phyloP scores from a whole-genome alignment of 2,329 filamentous ascomycete genomes.

The Colletotrichum liriopes region DNA sequence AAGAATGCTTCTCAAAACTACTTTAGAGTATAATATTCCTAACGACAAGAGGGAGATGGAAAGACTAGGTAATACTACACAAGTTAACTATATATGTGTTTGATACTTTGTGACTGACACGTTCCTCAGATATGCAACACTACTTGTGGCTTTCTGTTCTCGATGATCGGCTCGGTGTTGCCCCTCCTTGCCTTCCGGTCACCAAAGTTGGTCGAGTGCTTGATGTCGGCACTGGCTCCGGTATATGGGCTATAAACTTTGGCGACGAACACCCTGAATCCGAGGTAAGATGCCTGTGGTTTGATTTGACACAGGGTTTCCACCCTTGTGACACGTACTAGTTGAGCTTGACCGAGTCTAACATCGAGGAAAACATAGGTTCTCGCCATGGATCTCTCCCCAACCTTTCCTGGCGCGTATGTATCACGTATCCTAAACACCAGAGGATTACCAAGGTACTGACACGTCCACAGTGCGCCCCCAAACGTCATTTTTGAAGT shows the following conservation, averaged over 20 bases:
- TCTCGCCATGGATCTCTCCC: conserved; percentile 56
- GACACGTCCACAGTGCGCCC: conserved; percentile 54
- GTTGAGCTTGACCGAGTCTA: not conserved
- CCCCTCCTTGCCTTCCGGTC: conserved; percentile 31
- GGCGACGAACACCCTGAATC: conserved; percentile 55
- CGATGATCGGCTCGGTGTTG: conserved; percentile 44
- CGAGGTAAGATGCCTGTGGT: conserved; percentile 39
- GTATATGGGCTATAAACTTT: conserved; percentile 56
- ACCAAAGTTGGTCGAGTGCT: conserved; percentile 43
- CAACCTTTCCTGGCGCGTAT: conserved; percentile 54
- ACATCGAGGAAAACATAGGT: conserved; percentile 38
- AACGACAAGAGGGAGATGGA: conserved; percentile 32
- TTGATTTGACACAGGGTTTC: not conserved
- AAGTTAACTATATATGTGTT: not conserved
- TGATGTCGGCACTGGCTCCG: conserved; percentile 49
- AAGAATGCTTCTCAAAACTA: not conserved
- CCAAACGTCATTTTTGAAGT: conserved; percentile 65
- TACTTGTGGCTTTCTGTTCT: conserved; percentile 65
- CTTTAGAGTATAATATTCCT: conserved; percentile 24
- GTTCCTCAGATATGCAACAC: conserved; percentile 64
- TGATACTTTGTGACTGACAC: not conserved
- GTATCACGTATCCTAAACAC: conserved; percentile 46
- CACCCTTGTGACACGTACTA: not conserved
- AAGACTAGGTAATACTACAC: conserved; percentile 8
- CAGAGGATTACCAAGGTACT: conserved; percentile 45